Evolutionary conservation across 129 eudicot species (phyloP), one percentile per base, ranked within the genome.

Genomic region (Logfia minima): DNA sequence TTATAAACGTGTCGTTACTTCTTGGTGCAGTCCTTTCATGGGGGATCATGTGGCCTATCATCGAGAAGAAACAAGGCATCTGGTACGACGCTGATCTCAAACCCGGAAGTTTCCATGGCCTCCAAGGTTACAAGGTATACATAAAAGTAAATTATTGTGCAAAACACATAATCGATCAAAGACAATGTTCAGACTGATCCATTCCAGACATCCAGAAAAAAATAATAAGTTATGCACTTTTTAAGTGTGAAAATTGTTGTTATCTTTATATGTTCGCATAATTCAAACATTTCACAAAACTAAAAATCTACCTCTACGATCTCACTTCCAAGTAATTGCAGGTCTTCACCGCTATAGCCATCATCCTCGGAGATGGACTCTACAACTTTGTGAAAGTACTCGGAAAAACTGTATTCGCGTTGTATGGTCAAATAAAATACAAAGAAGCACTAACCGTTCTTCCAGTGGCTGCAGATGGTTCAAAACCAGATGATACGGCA

Each of bases 301-400:
- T 16, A 16, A 16, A 52, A 4, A 14, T 52, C 59, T 52, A 52
- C 59, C 19, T 48, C 68, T 35, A 43, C 16, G 51, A 11, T 43
- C 51, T 43, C 51, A 55, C 16, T 53, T 26, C 3, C 9, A 31
- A 19, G 21, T 22, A 21, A 0, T 55, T 6, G 65, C 76, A 88
- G 96, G 89, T 90, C 6, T 91, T 91, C 77, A 82, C 88, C 14
- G 89, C 94, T 11, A 87, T 91, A 29, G 85, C 97, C 17, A 31
- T 80, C 77, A 88, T 91, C 81, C 85, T 91, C 0, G 97, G 97
- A 17, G 94, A 91, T 73, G 97, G 97, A 34, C 84, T 91, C 9
- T 88, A 81, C 71, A 87, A 88, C 75, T 78, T 88, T 4, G 66
- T 82, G 1, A 81, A 81, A 72, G 71, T 83, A 18, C 19, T 83